These are phyloP conservation scores for Dactylella cylindrospora DNA, from an alignment of 2,329 filamentous ascomycete species.

Conservation along the genomic window DNA sequence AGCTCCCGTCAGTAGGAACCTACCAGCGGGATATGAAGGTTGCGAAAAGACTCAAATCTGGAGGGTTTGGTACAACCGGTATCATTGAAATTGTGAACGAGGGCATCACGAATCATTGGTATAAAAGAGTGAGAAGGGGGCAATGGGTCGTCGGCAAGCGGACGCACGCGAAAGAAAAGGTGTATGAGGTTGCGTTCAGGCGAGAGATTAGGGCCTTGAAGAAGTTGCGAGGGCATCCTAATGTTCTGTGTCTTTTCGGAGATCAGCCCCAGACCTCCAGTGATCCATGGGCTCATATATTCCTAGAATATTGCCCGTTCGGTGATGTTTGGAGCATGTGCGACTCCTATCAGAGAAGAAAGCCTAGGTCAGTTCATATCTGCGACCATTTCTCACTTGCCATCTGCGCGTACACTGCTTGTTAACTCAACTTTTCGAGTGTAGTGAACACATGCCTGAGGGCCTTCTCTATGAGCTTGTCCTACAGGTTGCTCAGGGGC, in stretches of 20 bases:
- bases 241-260: constrained; percentile 10
- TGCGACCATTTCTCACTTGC: too few relatives aligned
- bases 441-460: constrained; percentile 24
- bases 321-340: too few relatives aligned
- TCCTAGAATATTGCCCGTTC: constrained; percentile 17
- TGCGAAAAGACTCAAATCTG: constrained; percentile 1
- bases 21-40: constrained; percentile 2
- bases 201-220: constrained; percentile 13
- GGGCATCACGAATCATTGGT: constrained; percentile 7
- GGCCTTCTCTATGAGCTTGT: constrained; percentile 16
- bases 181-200: not conserved
- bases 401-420: too few relatives aligned
- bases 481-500: constrained; percentile 9
- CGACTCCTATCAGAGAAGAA: too few relatives aligned
- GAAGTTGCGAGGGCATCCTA: not conserved
- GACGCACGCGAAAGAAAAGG: not conserved
- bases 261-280: not conserved
- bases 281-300: constrained; percentile 24
- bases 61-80: constrained; percentile 18
- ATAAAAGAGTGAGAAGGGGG: not conserved
- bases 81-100: constrained; percentile 5
- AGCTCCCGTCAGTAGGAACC: not conserved
- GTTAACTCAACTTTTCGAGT: too few relatives aligned
- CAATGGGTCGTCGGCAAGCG: constrained; percentile 19
- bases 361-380: too few relatives aligned